Evolutionary conservation across 176 grass and related monocot species (phyloP).

Genomic region (Neostapfia colusana): DNA sequence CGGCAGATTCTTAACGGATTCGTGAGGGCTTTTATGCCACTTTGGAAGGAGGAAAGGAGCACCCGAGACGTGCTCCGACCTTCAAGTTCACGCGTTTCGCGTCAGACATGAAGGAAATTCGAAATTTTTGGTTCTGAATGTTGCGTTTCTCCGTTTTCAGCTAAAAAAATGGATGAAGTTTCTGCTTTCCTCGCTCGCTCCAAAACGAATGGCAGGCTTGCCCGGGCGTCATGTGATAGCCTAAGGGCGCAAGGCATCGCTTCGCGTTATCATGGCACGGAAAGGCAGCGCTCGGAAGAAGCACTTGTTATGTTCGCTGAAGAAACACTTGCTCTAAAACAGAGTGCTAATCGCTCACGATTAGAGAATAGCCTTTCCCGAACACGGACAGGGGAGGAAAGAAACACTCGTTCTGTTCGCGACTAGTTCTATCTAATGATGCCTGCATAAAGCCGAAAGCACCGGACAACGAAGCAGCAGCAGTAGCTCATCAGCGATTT

Average conservation of each 20-base stretch:
- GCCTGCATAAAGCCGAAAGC: constrained; percentile 33
- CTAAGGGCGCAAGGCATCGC: no score
- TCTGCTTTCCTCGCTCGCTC: background rate
- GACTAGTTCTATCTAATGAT: background rate
- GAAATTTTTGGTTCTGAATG: background rate
- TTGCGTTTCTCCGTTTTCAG: no score
- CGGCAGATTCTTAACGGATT: constrained; percentile 32
- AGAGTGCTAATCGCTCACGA: background rate
- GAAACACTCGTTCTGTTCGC: constrained; percentile 17
- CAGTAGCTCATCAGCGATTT: constrained; percentile 30
- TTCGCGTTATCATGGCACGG: background rate
- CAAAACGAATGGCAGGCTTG: background rate
- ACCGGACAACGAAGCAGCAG: background rate
- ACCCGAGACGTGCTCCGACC: background rate
- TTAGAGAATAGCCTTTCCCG: constrained; percentile 19
- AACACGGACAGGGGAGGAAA: constrained; percentile 22
- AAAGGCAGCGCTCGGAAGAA: constrained; percentile 21
- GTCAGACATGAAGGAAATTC: background rate
- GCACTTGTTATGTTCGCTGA: no score
- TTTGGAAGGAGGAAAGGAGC: background rate
- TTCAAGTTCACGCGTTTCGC: background rate
- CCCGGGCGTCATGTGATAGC: no score
- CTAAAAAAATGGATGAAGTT: background rate
- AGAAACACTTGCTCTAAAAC: no score
- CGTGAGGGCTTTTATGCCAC: constrained; percentile 6